A percentile compares a stretch with the other conserved stretches of the same genome.
Evolutionary conservation across 164 flowering plant species (phyloP).

Genomic region (Protea cynaroides): DNA sequence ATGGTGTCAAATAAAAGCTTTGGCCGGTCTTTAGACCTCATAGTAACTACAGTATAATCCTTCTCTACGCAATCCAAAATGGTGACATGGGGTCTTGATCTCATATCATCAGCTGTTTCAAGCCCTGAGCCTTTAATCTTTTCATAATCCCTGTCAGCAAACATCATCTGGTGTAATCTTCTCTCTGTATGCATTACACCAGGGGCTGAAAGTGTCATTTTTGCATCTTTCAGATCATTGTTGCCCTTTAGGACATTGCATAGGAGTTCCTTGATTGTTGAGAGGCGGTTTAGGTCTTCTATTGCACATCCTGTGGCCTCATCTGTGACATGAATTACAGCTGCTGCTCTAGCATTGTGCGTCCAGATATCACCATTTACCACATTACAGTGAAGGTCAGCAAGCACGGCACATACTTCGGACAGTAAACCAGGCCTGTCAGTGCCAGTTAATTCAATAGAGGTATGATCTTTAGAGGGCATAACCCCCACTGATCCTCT

Average conservation of each 20-base stretch:
- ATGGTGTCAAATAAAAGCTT: conserved; percentile 45
- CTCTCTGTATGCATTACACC: conserved; percentile 28
- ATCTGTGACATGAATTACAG: conserved; percentile 41
- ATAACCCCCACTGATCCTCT: conserved; percentile 32
- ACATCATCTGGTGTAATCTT: conserved; percentile 56
- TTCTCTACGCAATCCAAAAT: conserved; percentile 31
- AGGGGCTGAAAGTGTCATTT: conserved; percentile 16
- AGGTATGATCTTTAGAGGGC: conserved; percentile 35
- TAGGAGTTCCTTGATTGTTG: conserved; percentile 31
- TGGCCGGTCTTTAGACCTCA: conserved; percentile 38
- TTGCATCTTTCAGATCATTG: conserved; percentile 18
- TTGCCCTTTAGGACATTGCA: conserved; percentile 30
- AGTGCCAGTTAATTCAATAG: conserved; percentile 44
- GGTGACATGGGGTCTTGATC: conserved; percentile 24
- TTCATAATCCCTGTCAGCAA: conserved; percentile 44
- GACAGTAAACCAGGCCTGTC: conserved; percentile 58
- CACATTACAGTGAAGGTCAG: conserved; percentile 43
- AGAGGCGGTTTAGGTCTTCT: conserved; percentile 32
- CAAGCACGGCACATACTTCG: conserved; percentile 49
- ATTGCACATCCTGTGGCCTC: conserved; percentile 26
- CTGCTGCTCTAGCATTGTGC: conserved; percentile 50
- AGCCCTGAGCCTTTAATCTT: conserved; percentile 12
- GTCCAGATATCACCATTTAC: conserved; percentile 56
- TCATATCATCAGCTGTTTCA: conserved; percentile 2
- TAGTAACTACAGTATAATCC: conserved; percentile 35